Evolutionary conservation across 345 rosid species (phyloP), one percentile per base, ranked within the genome.

Genomic region (Pistacia atlantica): DNA sequence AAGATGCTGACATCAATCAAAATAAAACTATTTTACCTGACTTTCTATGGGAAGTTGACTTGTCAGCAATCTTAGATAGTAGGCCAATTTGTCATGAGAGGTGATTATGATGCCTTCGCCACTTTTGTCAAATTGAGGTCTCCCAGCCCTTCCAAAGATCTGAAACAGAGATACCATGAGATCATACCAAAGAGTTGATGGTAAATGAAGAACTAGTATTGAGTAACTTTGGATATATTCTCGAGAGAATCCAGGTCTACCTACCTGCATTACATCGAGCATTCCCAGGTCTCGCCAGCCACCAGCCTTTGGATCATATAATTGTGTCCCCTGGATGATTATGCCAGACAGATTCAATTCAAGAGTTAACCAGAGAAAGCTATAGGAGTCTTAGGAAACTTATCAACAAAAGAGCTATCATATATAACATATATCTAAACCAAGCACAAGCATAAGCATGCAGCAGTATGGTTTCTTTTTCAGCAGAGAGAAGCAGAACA

Each of bases 141-240:
- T 91, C 81, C 99, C 99, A 73, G 99, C 98, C 84, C 99, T 93
- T 79, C 99, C 99, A 88, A 95, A 95, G 58, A 95, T 95, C 99
- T 95, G 73, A 67, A 72, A 80, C 25, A 79, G 65, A 48, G 54
- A 79, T 55, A 68, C 61, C 69, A 63, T 60, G 61, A 60, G 25
- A 82, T 48, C 65, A 59, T 20, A 57, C 10, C 64, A 17, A 60
- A 55, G 31, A 10, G 48, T 59, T 10, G 28, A 65, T 8, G 35
- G 22, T 12, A 63, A 51, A 49, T 25, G 14, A 35, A 74, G 54
- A 72, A 65, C 52, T 14, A 64, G 11, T 35, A 62, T 42, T n/a
- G 28, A 59, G 37, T 17, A 38, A 67, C 20, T 72, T 62, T 22
- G 11, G 10, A 37, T 18, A 46, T 56, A 75, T 73, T 51, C 54